phyloP scores from a whole-genome alignment of 2,329 filamentous ascomycete species.

The Trichophyton equinum region DNA sequence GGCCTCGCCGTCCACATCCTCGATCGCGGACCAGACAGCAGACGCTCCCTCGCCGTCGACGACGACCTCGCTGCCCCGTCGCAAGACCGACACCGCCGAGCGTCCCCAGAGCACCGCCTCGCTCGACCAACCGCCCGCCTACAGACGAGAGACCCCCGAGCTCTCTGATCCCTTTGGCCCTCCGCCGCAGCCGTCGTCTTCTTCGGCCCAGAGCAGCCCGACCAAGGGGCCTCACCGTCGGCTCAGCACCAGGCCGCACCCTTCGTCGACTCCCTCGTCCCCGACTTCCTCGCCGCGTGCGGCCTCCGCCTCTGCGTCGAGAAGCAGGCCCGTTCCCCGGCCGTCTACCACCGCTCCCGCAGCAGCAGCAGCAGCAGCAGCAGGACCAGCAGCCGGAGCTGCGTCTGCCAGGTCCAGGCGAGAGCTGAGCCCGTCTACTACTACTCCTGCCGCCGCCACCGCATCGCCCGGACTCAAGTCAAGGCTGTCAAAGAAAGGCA shows the following conservation, averaged over 20 bases:
- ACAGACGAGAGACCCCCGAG: background rate
- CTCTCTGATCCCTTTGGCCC: background rate
- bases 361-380: background rate
- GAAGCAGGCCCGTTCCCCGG: background rate
- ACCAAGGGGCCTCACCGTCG: slow-evolving; percentile 5
- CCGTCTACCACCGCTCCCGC: background rate
- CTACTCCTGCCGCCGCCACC: background rate
- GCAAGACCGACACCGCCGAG: background rate
- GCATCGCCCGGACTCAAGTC: background rate
- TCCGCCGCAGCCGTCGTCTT: background rate
- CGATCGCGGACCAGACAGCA: background rate
- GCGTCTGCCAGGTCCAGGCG: background rate
- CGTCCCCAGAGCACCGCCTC: background rate
- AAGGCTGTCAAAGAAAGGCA: background rate
- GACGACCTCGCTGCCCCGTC: background rate
- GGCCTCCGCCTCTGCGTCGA: too few relatives aligned
- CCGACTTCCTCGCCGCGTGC: background rate
- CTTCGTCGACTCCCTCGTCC: background rate
- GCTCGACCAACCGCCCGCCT: background rate
- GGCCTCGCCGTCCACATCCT: slow-evolving; percentile 1
- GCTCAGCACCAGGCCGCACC: background rate
- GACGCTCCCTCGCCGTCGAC: background rate
- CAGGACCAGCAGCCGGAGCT: background rate
- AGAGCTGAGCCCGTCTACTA: background rate
- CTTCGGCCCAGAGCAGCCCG: background rate